phyloP scores from a whole-genome alignment of 768 basidiomycete genomes.

The Hygrocybe coccinea region DNA sequence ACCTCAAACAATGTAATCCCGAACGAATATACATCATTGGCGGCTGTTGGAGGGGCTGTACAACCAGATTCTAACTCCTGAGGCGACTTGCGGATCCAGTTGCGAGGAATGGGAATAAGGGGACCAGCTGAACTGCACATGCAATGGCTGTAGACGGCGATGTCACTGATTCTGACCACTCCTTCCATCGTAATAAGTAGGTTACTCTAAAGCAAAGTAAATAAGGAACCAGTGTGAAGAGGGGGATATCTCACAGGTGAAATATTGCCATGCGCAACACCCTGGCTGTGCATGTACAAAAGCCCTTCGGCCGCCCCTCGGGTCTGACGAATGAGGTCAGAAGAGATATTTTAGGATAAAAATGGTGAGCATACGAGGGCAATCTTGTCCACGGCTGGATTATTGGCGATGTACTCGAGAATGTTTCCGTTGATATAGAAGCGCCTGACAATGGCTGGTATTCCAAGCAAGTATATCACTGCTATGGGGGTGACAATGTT shows the following conservation, averaged over 20 bases:
- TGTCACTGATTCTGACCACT: background rate
- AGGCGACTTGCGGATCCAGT: background rate
- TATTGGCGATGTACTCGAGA: background rate
- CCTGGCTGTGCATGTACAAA: background rate
- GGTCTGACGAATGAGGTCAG: background rate
- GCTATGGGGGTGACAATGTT: too few species aligned
- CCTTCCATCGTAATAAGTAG: background rate
- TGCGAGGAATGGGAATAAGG: background rate
- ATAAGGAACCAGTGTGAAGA: background rate
- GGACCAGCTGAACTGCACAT: background rate
- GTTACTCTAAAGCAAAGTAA: background rate
- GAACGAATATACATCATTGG: background rate
- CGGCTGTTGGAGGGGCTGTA: background rate
- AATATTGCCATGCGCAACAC: background rate
- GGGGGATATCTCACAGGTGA: background rate
- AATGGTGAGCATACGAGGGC: background rate
- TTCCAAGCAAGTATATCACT: background rate
- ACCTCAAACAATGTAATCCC: background rate
- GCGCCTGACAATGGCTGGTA: background rate
- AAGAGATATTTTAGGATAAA: too few species aligned
- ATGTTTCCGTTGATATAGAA: background rate
- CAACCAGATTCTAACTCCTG: background rate
- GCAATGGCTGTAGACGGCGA: background rate
- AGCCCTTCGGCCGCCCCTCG: background rate
- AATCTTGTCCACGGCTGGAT: background rate